Conservation (phyloP, 192 early-diverging fungal species). For the Backusella parvicylindrica region DNA sequence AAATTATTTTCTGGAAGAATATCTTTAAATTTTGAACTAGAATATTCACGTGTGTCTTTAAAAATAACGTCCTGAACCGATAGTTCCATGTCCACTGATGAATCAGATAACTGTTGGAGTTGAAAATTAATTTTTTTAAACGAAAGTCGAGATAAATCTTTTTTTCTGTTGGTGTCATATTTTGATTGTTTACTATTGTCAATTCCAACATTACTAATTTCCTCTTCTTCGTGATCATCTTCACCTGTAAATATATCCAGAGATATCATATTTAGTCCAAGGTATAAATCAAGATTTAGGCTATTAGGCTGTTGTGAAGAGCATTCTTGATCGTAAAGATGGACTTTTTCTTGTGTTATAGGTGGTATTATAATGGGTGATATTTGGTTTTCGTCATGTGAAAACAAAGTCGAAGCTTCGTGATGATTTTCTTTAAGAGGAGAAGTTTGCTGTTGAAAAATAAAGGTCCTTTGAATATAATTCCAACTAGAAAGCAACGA, state of each 20-base stretch:
- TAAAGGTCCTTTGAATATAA: slow-evolving; percentile 5
- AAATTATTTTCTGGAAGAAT: slow-evolving; percentile 49
- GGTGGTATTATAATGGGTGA: neutral
- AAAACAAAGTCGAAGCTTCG: neutral
- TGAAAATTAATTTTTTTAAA: slow-evolving; percentile 37
- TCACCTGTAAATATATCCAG: slow-evolving; percentile 60
- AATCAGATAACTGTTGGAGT: slow-evolving; percentile 42
- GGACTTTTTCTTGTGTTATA: neutral
- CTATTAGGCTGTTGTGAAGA: neutral
- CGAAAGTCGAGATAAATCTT: slow-evolving; percentile 16
- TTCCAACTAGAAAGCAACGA: slow-evolving; percentile 4
- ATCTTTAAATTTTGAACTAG: slow-evolving; percentile 63
- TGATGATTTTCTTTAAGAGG: neutral
- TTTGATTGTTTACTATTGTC: neutral
- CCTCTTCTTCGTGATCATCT: neutral
- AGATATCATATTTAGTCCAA: slow-evolving; percentile 58
- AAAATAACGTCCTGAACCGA: slow-evolving; percentile 56
- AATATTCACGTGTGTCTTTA: slow-evolving; percentile 58
- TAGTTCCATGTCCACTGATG: slow-evolving; percentile 55
- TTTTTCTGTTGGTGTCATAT: neutral
- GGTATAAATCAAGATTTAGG: slow-evolving; percentile 40
- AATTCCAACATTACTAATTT: neutral
- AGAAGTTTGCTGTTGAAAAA: neutral
- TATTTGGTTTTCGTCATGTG: neutral
- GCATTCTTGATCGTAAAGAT: neutral